Evolutionary conservation across 208 protist genomes (phyloP).

Genomic region (Wallacemonas sp.): DNA sequence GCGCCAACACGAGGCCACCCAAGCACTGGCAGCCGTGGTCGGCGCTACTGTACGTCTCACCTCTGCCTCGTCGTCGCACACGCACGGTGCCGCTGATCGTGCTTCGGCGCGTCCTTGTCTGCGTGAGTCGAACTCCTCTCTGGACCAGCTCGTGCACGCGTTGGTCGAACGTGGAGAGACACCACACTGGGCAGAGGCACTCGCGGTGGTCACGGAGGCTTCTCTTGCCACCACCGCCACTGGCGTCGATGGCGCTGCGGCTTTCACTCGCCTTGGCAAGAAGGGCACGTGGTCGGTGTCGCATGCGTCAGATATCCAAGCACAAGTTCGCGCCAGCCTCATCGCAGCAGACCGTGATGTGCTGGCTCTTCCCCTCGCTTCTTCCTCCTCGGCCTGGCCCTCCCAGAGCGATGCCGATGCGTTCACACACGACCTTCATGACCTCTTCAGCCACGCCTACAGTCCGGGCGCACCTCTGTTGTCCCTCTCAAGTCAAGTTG

Average conservation of each 20-base stretch:
- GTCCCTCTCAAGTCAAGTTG: neutral
- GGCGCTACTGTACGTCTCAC: neutral
- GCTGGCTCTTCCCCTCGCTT: neutral
- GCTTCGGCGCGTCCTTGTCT: neutral
- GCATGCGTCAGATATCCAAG: too few relatives aligned
- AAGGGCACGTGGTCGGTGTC: too few relatives aligned
- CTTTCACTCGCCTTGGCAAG: too few relatives aligned
- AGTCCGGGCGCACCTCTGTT: too few relatives aligned
- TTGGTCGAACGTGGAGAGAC: conserved; percentile 22
- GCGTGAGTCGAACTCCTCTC: conserved; percentile 6
- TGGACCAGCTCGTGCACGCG: conserved; percentile 26
- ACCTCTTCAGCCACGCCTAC: too few relatives aligned
- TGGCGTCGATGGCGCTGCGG: too few relatives aligned
- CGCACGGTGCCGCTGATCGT: neutral
- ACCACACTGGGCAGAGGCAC: conserved; percentile 36
- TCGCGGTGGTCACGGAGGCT: conserved; percentile 25
- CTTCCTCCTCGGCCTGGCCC: neutral
- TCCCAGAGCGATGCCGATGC: too few relatives aligned
- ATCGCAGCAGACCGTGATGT: neutral
- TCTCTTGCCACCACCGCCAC: neutral
- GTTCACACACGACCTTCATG: too few relatives aligned
- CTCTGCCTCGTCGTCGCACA: neutral
- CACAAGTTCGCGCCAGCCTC: too few relatives aligned
- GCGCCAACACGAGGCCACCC: conserved; percentile 13
- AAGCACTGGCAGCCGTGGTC: neutral